Conservation (phyloP, 2,329 filamentous ascomycete genomes). For the Fusarium tupiense region DNA sequence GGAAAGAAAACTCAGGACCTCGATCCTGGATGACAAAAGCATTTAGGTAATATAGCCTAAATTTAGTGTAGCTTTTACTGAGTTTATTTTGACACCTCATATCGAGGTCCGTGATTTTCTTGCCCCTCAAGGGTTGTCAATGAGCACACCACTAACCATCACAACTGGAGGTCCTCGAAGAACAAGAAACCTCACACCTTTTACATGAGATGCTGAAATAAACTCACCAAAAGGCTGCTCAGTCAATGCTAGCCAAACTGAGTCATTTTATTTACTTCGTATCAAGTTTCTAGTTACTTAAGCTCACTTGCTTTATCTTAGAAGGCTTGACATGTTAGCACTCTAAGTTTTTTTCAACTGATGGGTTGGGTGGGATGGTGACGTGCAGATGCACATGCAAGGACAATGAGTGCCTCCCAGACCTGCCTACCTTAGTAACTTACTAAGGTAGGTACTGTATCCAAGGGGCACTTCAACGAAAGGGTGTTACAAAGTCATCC, state of each 20-base stretch:
- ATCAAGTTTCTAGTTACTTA: background rate
- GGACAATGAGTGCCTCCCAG: background rate
- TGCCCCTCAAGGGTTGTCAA: no score
- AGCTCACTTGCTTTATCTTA: background rate
- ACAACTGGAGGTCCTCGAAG: background rate
- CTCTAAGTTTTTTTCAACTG: background rate
- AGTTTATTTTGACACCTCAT: no score
- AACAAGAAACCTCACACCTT: background rate
- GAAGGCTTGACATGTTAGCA: background rate
- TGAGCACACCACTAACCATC: background rate
- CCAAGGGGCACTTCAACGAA: background rate
- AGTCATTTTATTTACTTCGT: no score
- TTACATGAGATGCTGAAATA: background rate
- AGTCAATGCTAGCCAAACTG: background rate
- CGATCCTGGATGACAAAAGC: no score
- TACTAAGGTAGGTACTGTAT: no score
- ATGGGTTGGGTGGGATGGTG: background rate
- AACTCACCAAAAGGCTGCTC: background rate
- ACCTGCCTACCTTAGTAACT: background rate
- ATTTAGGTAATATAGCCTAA: no score
- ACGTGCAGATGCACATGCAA: slow-evolving; percentile 6
- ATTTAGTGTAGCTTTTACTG: no score
- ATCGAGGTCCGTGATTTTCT: no score
- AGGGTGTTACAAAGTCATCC: background rate
- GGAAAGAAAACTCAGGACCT: no score